A percentile compares a stretch with the other conserved stretches of the same genome.
Conservation (phyloP, 1,284 basidiomycete species). For the Ustilago shanxiensis region DNA sequence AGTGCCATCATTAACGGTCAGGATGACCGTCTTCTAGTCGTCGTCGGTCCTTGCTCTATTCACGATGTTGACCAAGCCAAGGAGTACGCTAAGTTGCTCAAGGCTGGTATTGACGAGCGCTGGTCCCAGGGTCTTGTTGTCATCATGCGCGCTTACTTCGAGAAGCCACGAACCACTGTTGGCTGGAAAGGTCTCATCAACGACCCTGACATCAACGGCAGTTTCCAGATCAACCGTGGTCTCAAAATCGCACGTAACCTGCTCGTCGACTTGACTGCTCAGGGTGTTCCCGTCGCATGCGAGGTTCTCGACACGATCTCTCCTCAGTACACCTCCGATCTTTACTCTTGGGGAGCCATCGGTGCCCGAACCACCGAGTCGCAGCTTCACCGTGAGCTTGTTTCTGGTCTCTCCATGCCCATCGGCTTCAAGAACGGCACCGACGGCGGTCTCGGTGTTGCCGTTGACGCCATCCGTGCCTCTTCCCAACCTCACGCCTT, state of each 20-base stretch:
- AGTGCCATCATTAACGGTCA: conserved; percentile 64
- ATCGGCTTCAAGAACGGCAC: conserved; percentile 98
- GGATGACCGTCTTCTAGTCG: conserved; percentile 69
- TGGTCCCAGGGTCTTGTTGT: conserved; percentile 80
- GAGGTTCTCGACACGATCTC: conserved; percentile 82
- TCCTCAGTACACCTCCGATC: conserved; percentile 75
- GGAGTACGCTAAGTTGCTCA: conserved; percentile 80
- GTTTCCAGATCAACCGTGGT: conserved; percentile 97
- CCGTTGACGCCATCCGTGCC: conserved; percentile 69
- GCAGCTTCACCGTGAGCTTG: conserved; percentile 72
- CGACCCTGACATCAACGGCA: conserved; percentile 89
- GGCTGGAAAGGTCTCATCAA: conserved; percentile 79
- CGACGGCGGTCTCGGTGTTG: conserved; percentile 78
- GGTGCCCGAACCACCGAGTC: conserved; percentile 88
- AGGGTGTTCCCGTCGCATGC: conserved; percentile 91
- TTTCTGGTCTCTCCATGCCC: conserved; percentile 68
- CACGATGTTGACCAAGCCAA: conserved; percentile 89
- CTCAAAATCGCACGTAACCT: conserved; percentile 81
- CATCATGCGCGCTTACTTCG: conserved; percentile 95
- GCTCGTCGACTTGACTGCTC: conserved; percentile 86
- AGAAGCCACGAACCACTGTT: conserved; percentile 83
- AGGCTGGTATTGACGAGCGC: conserved; percentile 68
- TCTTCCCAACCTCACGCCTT: conserved; percentile 67
- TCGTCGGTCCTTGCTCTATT: conserved; percentile 90
- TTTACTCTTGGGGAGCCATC: conserved; percentile 96